Conservation (phyloP, 768 basidiomycete species). For the Lactarius evosmus region DNA sequence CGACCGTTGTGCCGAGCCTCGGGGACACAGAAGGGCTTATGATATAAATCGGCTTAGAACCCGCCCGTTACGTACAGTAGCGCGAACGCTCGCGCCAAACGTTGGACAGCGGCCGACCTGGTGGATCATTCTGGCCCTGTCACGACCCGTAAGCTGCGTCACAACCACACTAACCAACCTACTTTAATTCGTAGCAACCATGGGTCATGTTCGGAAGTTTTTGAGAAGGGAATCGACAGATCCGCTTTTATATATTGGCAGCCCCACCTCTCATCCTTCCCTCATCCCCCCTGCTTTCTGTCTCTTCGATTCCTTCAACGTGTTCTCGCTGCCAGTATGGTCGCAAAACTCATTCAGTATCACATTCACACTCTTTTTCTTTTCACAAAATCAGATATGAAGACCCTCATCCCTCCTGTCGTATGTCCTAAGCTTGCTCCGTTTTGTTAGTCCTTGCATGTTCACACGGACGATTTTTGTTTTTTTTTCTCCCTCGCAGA, state of each 20-base stretch:
- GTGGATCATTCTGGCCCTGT: background rate
- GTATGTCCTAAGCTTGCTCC: conserved; percentile 23
- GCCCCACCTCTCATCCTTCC: background rate
- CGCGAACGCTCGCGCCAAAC: background rate
- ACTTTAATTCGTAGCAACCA: conserved; percentile 10
- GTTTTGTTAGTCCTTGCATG: background rate
- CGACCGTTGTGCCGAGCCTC: background rate
- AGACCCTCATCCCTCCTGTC: conserved; percentile 30
- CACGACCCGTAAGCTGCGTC: background rate
- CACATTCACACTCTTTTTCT: conserved; percentile 29
- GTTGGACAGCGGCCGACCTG: background rate
- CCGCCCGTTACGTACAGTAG: background rate
- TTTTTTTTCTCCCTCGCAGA: background rate
- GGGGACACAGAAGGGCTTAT: background rate
- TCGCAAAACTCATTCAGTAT: background rate
- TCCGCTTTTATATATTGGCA: background rate
- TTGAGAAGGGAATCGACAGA: background rate
- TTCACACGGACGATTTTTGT: background rate
- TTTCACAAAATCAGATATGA: conserved; percentile 32
- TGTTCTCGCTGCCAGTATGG: background rate
- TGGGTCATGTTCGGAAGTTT: background rate
- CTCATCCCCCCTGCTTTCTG: too few species aligned
- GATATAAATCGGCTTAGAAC: conserved; percentile 1
- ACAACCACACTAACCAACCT: background rate
- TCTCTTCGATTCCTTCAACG: background rate